Base-by-base conservation (phyloP, 1,139 yeast species). In the Pichia inconspicua region DNA sequence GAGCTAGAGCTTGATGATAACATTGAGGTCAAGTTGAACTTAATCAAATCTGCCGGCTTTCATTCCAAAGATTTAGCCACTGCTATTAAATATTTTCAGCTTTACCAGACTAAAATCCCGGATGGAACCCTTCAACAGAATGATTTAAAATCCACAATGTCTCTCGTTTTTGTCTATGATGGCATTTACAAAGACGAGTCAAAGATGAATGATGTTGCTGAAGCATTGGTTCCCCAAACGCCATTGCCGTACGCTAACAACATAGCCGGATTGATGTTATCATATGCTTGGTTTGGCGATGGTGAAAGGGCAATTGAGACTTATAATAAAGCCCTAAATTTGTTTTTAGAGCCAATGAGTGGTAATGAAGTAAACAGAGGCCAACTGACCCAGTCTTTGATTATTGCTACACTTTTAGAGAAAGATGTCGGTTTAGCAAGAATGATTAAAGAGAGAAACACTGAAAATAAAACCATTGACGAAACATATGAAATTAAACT, bases 391-490 rank as follows among this genome's bases (percentile, higher is more conserved):
- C 81, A 81, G 55, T 66, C 84, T 1, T 64, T 82, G 45, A 64
- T 81, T 22, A 57, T 78, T 25, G 72, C 78, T 1, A 70, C 67
- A 47, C 63, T 84, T 36, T 66, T 72, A 22, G 71, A 72, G 36
- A 67, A 71, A 37, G 88, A 84, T 57, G 62, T 86, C 38, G 82
- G 78, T 48, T 75, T 84, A 61, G 87, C 88, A 0, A 70, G 73
- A 40, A 72, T 82, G 41, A 65, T 83, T n/a, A 72, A 74, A 53
- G 80, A 78, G 40, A 82, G 80, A 55, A 78, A 83, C 1, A 59
- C 70, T 4, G 72, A 68, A 40, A 73, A 73, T 49, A 65, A 58
- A 11, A 56, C 77, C 1, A 50, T 82, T 1, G 59, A 60, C 15
- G 73, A 72, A 28, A 75, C 72, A 27, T 58, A 61, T 6, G 83